phyloP scores from a whole-genome alignment of 2,329 filamentous ascomycete genomes.

The Chaetomium globosum region DNA sequence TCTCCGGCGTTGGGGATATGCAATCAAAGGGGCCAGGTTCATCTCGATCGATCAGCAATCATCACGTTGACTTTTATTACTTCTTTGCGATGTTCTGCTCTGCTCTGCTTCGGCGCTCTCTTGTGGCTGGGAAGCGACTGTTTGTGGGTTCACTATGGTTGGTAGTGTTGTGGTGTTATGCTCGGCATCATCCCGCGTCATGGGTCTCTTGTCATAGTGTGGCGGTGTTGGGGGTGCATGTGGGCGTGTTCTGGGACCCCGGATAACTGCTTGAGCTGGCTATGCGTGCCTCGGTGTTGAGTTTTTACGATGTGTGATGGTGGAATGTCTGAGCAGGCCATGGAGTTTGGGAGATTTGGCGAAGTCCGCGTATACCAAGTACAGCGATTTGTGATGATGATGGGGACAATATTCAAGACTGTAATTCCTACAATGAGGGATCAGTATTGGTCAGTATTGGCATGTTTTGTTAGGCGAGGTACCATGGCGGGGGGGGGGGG shows the following conservation, averaged over 20 bases:
- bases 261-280: neutral
- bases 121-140: conserved; percentile 15
- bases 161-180: conserved; percentile 7
- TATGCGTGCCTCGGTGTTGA: neutral
- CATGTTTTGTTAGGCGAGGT: neutral
- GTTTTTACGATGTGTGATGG: neutral
- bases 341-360: conserved; percentile 7
- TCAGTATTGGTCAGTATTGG: neutral
- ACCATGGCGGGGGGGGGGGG: too few species aligned
- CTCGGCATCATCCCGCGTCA: neutral
- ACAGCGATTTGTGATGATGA: neutral
- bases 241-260: neutral
- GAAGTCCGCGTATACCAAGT: neutral
- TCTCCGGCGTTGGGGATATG: neutral
- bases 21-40: neutral
- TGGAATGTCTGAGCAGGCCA: neutral
- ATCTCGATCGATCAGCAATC: neutral
- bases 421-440: neutral
- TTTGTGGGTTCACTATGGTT: conserved; percentile 3
- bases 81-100: neutral
- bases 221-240: conserved; percentile 10
- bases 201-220: conserved; percentile 3
- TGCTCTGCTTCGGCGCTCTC: neutral
- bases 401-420: neutral
- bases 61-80: neutral